These are phyloP conservation scores for Aspergillus sp. DNA, from an alignment of 2,329 filamentous ascomycete genomes.

Conservation along the genomic window DNA sequence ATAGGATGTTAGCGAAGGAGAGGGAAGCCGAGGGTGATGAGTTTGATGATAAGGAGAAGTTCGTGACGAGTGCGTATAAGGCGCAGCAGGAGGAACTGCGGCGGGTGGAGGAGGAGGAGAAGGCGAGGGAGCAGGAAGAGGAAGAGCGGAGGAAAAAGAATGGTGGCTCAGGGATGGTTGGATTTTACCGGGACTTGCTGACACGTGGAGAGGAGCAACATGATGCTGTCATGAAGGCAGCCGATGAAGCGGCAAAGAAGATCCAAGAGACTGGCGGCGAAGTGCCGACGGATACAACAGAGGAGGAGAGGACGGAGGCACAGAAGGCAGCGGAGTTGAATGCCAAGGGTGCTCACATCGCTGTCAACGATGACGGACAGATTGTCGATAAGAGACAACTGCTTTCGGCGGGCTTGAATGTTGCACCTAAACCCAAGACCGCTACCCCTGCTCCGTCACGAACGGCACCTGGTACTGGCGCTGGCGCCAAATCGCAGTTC, in stretches of 20 bases:
- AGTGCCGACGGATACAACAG: conserved; percentile 26
- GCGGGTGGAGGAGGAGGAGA: conserved; percentile 56
- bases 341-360: conserved; percentile 51
- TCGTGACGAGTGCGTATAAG: conserved; percentile 66
- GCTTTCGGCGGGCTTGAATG: conserved; percentile 61
- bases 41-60: conserved; percentile 66
- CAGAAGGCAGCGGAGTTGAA: conserved; percentile 59
- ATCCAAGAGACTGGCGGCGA: conserved; percentile 32
- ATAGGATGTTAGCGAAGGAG: conserved; percentile 61
- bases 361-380: conserved; percentile 64
- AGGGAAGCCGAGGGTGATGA: conserved; percentile 66
- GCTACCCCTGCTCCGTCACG: conserved; percentile 18
- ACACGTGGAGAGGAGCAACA: conserved; percentile 58
- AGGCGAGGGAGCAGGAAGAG: conserved; percentile 59
- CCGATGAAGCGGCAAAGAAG: conserved; percentile 44
- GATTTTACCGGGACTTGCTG: conserved; percentile 62
- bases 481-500: conserved; percentile 17
- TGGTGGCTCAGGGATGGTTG: conserved; percentile 55
- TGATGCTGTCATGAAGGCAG: conserved; percentile 56
- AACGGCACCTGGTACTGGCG: conserved; percentile 16
- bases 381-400: conserved; percentile 65
- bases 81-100: conserved; percentile 62
- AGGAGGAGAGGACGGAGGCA: conserved; percentile 49
- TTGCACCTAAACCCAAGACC: conserved; percentile 55
- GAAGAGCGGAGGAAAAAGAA: conserved; percentile 50